Evolutionary conservation across 352 stramenopile genomes (phyloP).

Genomic region (Phytophthora pseudosyringae): DNA sequence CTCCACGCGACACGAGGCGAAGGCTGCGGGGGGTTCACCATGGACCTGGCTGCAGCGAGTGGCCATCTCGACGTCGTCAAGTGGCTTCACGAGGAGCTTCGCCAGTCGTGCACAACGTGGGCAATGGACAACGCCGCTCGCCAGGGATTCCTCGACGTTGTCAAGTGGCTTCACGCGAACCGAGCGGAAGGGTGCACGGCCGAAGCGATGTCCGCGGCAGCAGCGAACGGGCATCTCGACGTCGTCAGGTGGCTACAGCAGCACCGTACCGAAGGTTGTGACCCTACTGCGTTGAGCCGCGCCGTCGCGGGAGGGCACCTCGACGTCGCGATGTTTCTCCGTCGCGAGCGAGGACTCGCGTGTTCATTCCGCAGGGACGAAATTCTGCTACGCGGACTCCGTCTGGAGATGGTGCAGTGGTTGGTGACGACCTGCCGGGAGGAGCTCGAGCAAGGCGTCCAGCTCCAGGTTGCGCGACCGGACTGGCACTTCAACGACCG

Average conservation of each 20-base stretch:
- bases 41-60: constrained; percentile 20
- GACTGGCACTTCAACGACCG: constrained; percentile 34
- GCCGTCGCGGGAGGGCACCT: constrained; percentile 20
- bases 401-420: constrained; percentile 27
- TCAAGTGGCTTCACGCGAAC: constrained; percentile 28
- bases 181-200: constrained; percentile 20
- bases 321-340: constrained; percentile 24
- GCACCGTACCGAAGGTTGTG: constrained; percentile 17
- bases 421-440: constrained; percentile 8
- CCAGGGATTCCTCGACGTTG: constrained; percentile 19
- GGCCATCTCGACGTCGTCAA: constrained; percentile 29
- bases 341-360: constrained; percentile 4
- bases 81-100: constrained; percentile 24
- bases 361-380: constrained; percentile 14
- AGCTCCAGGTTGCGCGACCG: constrained; percentile 17
- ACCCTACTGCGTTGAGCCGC: constrained; percentile 7
- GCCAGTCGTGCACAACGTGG: constrained; percentile 19
- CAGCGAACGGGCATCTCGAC: constrained; percentile 25
- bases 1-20: constrained; percentile 21
- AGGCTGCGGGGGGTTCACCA: constrained; percentile 11
- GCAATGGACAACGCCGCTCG: constrained; percentile 31
- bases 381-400: constrained; percentile 10
- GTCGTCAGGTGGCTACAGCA: constrained; percentile 22
- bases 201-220: constrained; percentile 23
- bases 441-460: constrained; percentile 12